Evolutionary conservation across 2,329 filamentous ascomycete genomes (phyloP).

Genomic region (Aspergillus intermedius): DNA sequence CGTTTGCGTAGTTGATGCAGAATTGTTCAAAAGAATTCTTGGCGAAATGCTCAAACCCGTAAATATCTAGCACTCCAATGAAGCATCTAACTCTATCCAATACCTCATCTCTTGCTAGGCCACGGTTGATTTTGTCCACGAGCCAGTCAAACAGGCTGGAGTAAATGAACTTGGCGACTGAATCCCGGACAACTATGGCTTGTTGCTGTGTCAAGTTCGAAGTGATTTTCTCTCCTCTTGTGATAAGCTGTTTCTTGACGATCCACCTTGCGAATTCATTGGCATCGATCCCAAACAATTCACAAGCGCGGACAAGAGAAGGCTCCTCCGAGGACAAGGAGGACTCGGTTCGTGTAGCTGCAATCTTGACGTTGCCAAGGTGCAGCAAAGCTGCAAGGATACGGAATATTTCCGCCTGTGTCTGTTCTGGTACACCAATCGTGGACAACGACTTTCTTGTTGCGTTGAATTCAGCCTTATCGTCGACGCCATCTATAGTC

Average conservation of each 20-base stretch:
- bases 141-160: slow-evolving; percentile 98
- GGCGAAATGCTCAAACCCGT: slow-evolving; percentile 97
- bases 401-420: slow-evolving; percentile 82
- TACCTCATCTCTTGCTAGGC: slow-evolving; percentile 82
- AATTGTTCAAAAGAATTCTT: slow-evolving; percentile 99
- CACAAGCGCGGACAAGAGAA: slow-evolving; percentile 71
- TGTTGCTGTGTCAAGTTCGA: slow-evolving; percentile 92
- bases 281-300: slow-evolving; percentile 79
- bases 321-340: slow-evolving; percentile 74
- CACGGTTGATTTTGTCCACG: slow-evolving; percentile 91
- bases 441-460: slow-evolving; percentile 80
- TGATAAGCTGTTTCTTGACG: slow-evolving; percentile 96
- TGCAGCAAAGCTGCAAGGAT: slow-evolving; percentile 86
- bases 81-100: slow-evolving; percentile 77
- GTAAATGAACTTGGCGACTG: slow-evolving; percentile 97
- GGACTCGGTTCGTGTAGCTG: slow-evolving; percentile 80
- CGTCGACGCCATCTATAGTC: slow-evolving; percentile 87
- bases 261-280: slow-evolving; percentile 94
- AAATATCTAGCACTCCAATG: slow-evolving; percentile 98
- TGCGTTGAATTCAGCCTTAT: slow-evolving; percentile 86
- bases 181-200: slow-evolving; percentile 89
- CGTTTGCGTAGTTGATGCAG: slow-evolving; percentile 99
- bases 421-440: slow-evolving; percentile 69
- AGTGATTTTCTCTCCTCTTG: slow-evolving; percentile 92
- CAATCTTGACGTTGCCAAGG: slow-evolving; percentile 94